Evolutionary conservation across 768 basidiomycete genomes (phyloP), one percentile per base, ranked within the genome.

Genomic region (Trametes sanguinea): DNA sequence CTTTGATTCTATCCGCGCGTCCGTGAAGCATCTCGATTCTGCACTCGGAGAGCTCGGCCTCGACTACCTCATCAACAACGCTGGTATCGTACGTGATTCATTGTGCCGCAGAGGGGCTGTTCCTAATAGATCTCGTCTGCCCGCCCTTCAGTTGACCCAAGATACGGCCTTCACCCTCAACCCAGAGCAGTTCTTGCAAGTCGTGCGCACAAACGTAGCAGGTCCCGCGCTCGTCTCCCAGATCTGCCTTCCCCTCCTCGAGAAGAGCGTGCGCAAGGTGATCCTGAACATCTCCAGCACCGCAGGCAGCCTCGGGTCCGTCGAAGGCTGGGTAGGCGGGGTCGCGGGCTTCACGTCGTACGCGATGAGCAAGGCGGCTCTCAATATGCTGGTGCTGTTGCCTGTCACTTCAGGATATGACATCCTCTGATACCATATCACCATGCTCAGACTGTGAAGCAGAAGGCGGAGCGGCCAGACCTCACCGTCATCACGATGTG

Each of bases 61-160:
- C 6, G 76, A 80, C 65, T 79, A 77, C 51, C 68, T 80, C 29
- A 58, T 78, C 57, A 80, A 78, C 67, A 78, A 77, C 40, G 76
- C 77, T 3, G 77, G 67, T 0, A 64, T 76, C 30, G 76, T 76
- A 52, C 56, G 76, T 70, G 13, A 14, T 14, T 27, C 42, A 14
- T 35, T 16, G 39, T 39, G 39, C 39, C 39, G 8, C 7, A 39
- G 4, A 7, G 27, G 73, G 54, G 47, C 32, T 6, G 35, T 2
- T 9, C 22, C 22, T 22, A 1, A 22, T 22, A 22, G 17, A 10
- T 14, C 11, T 17, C 29, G 14, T 17, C n/a, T 42, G 13, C 27
- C n/a, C 22, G 2, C 8, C 4, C 14, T 27, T 44, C 42, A 60
- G 44, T 43, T 57, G 1, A 66, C 61, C 29, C 46, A 67, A 13